phyloP scores from a whole-genome alignment of 441 rosid species.

The Adansonia madagascariensis region DNA sequence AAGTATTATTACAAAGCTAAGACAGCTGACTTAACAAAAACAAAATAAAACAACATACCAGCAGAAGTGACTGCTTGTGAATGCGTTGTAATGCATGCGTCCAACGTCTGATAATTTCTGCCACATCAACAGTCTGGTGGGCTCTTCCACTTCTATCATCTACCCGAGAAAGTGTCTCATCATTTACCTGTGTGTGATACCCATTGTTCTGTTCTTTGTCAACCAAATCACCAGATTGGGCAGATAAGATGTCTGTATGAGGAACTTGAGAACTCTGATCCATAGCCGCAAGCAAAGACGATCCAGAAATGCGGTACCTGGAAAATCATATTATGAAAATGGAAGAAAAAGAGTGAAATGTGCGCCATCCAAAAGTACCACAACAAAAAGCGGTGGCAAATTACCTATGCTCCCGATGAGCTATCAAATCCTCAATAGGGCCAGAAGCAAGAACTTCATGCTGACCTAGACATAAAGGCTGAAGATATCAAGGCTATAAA shows the following conservation, averaged over 20 bases:
- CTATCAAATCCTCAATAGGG: slow-evolving; percentile 97
- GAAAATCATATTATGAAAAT: slow-evolving; percentile 27
- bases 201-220: slow-evolving; percentile 74
- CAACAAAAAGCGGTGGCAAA: background rate
- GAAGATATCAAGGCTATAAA: background rate
- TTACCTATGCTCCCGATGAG: slow-evolving; percentile 99
- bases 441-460: slow-evolving; percentile 99
- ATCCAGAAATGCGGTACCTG: slow-evolving; percentile 99
- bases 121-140: slow-evolving; percentile 92
- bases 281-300: slow-evolving; percentile 93
- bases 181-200: slow-evolving; percentile 53
- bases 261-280: slow-evolving; percentile 97
- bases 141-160: slow-evolving; percentile 94
- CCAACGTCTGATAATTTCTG: slow-evolving; percentile 98
- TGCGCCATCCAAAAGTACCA: slow-evolving; percentile 22
- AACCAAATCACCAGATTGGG: slow-evolving; percentile 61
- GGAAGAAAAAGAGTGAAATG: background rate
- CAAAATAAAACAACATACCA: slow-evolving; percentile 58
- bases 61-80: slow-evolving; percentile 94
- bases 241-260: slow-evolving; percentile 59
- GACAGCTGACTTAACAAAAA: background rate
- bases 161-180: slow-evolving; percentile 64
- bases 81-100: slow-evolving; percentile 98
- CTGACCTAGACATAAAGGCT: slow-evolving; percentile 59
- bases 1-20: background rate